Conservation (phyloP, 257 asterid species). For the Ajuga chamaepitys region DNA sequence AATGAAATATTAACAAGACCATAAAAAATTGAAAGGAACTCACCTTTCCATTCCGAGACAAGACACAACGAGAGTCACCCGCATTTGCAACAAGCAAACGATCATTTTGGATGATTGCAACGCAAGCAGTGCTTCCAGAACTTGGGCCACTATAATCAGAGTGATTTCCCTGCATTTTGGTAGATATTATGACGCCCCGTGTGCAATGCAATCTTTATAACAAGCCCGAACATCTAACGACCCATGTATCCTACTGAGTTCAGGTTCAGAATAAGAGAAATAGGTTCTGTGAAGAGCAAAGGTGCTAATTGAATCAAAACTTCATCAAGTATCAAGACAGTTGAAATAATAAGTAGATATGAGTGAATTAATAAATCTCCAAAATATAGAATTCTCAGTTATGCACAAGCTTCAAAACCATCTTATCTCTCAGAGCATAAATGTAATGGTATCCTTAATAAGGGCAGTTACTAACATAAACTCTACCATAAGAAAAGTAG, state of each 20-base stretch:
- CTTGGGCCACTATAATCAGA: slow-evolving; percentile 61
- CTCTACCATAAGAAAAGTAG: not conserved
- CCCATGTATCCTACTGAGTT: slow-evolving; percentile 1
- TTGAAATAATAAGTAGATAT: not conserved
- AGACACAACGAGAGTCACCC: slow-evolving; percentile 90
- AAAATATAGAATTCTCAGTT: not conserved
- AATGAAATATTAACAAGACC: not conserved
- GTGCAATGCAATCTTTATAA: not conserved
- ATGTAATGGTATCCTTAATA: not conserved
- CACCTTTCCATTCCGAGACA: slow-evolving; percentile 80
- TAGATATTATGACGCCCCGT: slow-evolving; percentile 10
- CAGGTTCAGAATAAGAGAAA: not conserved
- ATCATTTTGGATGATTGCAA: slow-evolving; percentile 54
- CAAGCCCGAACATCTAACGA: slow-evolving; percentile 9
- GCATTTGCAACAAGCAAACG: slow-evolving; percentile 83
- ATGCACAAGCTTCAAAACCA: not conserved
- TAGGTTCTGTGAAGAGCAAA: not conserved
- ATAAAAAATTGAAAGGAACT: not conserved
- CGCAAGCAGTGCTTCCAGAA: slow-evolving; percentile 90
- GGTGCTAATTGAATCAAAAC: not conserved
- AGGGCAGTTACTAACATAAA: not conserved
- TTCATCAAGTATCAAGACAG: too few relatives aligned
- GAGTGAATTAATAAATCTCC: not conserved
- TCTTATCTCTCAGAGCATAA: not conserved
- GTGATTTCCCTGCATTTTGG: slow-evolving; percentile 43